Evolutionary conservation across 208 protist species (phyloP), one percentile per base, ranked within the genome.

Genomic region (Blastocrithidia nonstop): DNA sequence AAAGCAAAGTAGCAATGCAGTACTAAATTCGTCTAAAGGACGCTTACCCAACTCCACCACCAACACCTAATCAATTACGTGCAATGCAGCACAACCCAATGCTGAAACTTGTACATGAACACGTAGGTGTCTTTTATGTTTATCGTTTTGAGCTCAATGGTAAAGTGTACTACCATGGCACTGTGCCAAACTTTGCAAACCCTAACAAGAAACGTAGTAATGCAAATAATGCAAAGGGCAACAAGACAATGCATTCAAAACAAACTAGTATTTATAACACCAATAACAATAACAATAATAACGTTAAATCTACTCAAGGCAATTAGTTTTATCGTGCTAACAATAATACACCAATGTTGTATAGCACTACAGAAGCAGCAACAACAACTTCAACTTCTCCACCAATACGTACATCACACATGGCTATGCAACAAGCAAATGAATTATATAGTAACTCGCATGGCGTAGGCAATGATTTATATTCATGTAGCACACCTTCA

Each of bases 171-270:
- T 80, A 85, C 45, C 74, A 84, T 63, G 79, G 79, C 45, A 88
- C 74, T 0, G 67, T 88, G 22, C 79, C 79, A 6, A 67, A 88
- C 54, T 88, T 88, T 54, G 70, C 74, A 0, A 88, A 88, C 31
- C 79, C 71, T n/a, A 80, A 88, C 54, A 88, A 88, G 59, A 71
- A 67, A 43, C 36, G 36, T n/a, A 15, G 46, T 35, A 24, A 33
- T 40, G 35, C 58, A 29, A 27, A 33, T 19, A 25, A 5, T 20
- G 35, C 33, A 29, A 19, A 24, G 6, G 47, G 26, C 2, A 25
- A 1, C 13, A 5, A 31, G 2, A 27, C 4, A 15, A 1, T 37
- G 43, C 15, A 16, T 7, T 25, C 20, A 19, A 23, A 42, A 19
- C 26, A 23, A 28, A 21, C 37, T 38, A 52, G 32, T 26, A 33